A percentile compares a stretch with the other conserved stretches of the same genome.
phyloP scores from a whole-genome alignment of 345 rosid genomes.

The Crucihimalaya himalaica region DNA sequence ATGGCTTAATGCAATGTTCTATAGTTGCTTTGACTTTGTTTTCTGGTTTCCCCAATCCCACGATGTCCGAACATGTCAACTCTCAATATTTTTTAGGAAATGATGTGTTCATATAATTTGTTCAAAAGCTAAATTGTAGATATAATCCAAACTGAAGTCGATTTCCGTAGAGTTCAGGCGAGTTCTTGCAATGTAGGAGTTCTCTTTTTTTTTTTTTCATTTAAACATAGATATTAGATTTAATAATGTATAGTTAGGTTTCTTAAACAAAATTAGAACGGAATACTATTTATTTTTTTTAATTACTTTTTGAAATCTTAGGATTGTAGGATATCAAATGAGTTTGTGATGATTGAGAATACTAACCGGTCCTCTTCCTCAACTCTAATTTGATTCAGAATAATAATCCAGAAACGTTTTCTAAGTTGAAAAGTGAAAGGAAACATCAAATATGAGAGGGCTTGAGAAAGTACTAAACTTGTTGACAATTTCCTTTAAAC shows the following conservation, averaged over 20 bases:
- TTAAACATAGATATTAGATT: not conserved
- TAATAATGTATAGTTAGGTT: not conserved
- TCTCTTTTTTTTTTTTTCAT: not conserved
- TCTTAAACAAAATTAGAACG: not conserved
- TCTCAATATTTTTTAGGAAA: not conserved
- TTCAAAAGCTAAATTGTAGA: not conserved
- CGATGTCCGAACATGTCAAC: constrained; percentile 16
- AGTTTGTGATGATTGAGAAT: not conserved
- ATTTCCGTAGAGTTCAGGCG: not conserved
- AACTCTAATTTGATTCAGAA: not conserved
- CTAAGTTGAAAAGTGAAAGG: not conserved
- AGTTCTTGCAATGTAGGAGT: not conserved
- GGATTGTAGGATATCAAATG: not conserved
- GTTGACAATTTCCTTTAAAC: not conserved
- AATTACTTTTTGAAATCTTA: not conserved
- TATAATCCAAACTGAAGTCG: not conserved
- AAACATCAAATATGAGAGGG: not conserved
- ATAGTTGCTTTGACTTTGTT: constrained; percentile 21
- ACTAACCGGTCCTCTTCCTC: not conserved
- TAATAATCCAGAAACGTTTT: not conserved
- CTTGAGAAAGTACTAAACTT: not conserved
- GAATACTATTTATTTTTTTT: not conserved
- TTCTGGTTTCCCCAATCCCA: not conserved
- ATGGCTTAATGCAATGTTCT: not conserved
- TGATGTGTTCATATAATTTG: not conserved